These are phyloP conservation scores for Bocquillonia castaneifolia DNA, from an alignment of 441 rosid species.

Conservation along the genomic window DNA sequence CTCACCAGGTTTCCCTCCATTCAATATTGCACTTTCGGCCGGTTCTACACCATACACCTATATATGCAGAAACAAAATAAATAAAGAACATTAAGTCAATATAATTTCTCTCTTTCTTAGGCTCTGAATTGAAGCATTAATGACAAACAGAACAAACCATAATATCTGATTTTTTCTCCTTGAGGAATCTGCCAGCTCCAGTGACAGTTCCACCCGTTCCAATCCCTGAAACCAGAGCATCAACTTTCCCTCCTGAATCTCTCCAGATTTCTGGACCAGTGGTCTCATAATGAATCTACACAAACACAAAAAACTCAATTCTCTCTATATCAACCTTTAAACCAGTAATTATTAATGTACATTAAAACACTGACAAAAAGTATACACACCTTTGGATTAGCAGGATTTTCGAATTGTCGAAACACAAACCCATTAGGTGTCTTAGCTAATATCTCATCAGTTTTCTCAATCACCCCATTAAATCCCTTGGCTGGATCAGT, in stretches of 20 bases:
- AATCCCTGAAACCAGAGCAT: constrained; percentile 13
- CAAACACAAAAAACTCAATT: background rate
- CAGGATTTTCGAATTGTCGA: constrained; percentile 20
- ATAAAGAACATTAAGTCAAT: background rate
- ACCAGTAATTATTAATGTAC: too few species aligned
- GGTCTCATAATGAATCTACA: constrained; percentile 16
- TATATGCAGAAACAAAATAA: constrained; percentile 15
- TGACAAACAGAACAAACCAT: background rate
- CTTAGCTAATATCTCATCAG: constrained; percentile 6
- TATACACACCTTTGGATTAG: constrained; percentile 17
- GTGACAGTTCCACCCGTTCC: constrained; percentile 16
- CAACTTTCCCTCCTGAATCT: constrained; percentile 12
- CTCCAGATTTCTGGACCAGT: constrained; percentile 17
- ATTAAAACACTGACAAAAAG: too few species aligned
- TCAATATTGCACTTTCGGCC: constrained; percentile 60
- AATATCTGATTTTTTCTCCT: constrained; percentile 15
- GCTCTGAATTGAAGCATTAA: background rate
- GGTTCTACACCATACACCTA: constrained; percentile 74
- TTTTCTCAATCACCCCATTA: constrained; percentile 13
- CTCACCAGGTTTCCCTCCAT: constrained; percentile 62
- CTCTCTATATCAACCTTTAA: background rate
- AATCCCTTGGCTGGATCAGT: constrained; percentile 19
- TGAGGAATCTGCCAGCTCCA: constrained; percentile 11
- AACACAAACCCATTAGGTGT: constrained; percentile 16
- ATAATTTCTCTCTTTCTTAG: background rate